A percentile compares a stretch with the other conserved stretches of the same genome.
phyloP scores from a whole-genome alignment of 202 grass and related monocot species.

The Schoenoplectus tabernaemontani region DNA sequence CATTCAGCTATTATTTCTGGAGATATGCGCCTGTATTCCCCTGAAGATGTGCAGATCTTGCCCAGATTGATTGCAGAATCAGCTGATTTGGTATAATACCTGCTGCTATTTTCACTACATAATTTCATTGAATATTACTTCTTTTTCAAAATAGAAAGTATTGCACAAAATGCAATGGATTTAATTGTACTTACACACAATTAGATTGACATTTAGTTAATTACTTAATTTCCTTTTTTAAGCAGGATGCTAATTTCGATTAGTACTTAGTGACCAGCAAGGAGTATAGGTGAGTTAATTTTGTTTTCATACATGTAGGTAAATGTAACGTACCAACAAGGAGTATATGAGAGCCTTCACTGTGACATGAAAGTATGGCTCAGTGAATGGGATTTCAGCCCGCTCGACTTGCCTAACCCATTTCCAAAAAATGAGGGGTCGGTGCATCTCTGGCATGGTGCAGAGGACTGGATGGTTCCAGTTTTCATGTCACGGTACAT shows the following conservation, averaged over 20 bases:
- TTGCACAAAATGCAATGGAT: background rate
- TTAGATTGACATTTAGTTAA: background rate
- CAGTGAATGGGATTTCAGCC: slow-evolving; percentile 64
- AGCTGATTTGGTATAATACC: background rate
- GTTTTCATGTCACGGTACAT: slow-evolving; percentile 49
- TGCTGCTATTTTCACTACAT: background rate
- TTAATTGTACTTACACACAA: background rate
- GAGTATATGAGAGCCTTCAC: slow-evolving; percentile 47
- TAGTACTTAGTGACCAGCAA: slow-evolving; percentile 6
- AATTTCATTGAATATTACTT: background rate
- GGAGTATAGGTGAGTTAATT: background rate
- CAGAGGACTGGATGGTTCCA: slow-evolving; percentile 54
- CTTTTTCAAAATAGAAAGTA: slow-evolving; percentile 22
- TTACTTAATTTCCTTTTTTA: background rate
- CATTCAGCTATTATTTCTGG: slow-evolving; percentile 47
- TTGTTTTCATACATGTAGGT: slow-evolving; percentile 20
- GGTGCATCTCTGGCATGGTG: slow-evolving; percentile 80
- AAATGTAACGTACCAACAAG: slow-evolving; percentile 47
- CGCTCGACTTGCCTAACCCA: slow-evolving; percentile 49
- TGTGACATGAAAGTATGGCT: slow-evolving; percentile 64
- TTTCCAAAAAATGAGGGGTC: slow-evolving; percentile 44
- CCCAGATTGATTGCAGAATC: slow-evolving; percentile 18
- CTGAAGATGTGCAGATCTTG: slow-evolving; percentile 34
- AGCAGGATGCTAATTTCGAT: background rate
- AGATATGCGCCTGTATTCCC: slow-evolving; percentile 29